Conservation (phyloP, 345 rosid genomes). For the Garcia nutans region DNA sequence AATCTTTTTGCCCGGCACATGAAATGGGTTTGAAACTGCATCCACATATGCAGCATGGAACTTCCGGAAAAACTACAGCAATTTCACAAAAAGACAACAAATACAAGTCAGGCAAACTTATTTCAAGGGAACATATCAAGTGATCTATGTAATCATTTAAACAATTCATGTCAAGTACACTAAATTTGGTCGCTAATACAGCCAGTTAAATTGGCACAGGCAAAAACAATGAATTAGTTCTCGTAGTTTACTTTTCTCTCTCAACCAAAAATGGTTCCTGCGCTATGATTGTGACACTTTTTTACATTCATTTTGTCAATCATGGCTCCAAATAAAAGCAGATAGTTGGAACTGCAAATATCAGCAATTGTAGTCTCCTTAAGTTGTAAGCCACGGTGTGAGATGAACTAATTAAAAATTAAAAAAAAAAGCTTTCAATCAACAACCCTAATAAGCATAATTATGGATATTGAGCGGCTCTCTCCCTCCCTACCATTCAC, state of each 20-base stretch:
- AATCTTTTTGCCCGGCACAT: conserved; percentile 91
- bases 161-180: not conserved
- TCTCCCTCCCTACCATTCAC: not conserved
- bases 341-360: not conserved
- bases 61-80: conserved; percentile 67
- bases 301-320: not conserved
- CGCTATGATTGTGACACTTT: no score
- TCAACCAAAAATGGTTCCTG: not conserved
- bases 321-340: not conserved
- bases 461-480: not conserved
- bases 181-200: not conserved
- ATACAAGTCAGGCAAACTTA: not conserved
- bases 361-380: not conserved
- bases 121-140: conserved; percentile 6
- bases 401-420: not conserved
- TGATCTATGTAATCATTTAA: not conserved
- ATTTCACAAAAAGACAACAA: not conserved
- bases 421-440: not conserved
- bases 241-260: not conserved
- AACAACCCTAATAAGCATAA: not conserved
- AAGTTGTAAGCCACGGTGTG: not conserved
- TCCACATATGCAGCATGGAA: conserved; percentile 96
- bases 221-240: not conserved
- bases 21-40: conserved; percentile 93
- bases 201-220: not conserved